Evolutionary conservation across 257 asterid genomes (phyloP), one percentile per base, ranked within the genome.

Genomic region (Solanum chmielewskii): DNA sequence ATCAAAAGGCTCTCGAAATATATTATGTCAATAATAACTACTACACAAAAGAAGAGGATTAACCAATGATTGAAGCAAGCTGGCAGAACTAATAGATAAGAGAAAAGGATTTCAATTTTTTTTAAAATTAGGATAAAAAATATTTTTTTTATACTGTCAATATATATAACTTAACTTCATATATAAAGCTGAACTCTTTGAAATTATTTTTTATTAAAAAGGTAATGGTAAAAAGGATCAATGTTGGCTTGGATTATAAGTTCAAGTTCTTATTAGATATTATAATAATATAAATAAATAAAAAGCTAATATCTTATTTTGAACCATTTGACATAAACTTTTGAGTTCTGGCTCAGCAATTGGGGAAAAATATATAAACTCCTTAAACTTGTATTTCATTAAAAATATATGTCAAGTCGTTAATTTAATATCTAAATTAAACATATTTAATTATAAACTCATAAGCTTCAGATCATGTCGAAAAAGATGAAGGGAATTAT

Each of bases 371-470:
- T 59, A 59, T 59, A 18, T 59, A 2, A 59, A 16, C 3, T 52
- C 60, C 9, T 52, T 5, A 3, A 20, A 18, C 3, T 3, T 9
- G 64, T 56, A 56, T 20, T 20, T 56, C 20, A 56, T 20, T 7
- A 56, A 56, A 18, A 56, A 6, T 6, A 56, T 20, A 18, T 56
- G 25, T 56, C 35, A 56, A 56, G 3, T 56, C 7, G 7, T 7
- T 2, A 56, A 56, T 18, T 56, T 18, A 2, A 8, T 2, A 39
- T 39, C 7, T 39, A 56, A 7, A 18, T 56, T 56, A 1, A 7
- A 20, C 8, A 20, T 20, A 56, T 4, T 56, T 20, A 56, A 20
- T 7, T 56, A 0, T 0, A 56, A 56, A 56, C 1, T 56, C 3
- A 56, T 56, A 56, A 56, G 11, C 66, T 20, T 56, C 25, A 56